Evolutionary conservation across 306 rosid genomes (phyloP), one percentile per base, ranked within the genome.

Genomic region (Echinosophora koreensis): DNA sequence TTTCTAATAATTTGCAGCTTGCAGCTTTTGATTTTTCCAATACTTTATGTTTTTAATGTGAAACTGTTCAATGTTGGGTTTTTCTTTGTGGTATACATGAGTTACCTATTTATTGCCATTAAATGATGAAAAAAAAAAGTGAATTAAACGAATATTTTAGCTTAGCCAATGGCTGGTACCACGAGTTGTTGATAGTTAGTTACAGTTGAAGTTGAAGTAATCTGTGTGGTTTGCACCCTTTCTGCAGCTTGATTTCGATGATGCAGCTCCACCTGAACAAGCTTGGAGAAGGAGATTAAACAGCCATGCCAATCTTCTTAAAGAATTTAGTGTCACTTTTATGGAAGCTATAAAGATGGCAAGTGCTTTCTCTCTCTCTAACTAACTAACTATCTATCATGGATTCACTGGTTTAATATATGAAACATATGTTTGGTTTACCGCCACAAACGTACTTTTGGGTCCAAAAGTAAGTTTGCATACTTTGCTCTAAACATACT

Each of bases 281-380:
- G 99, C 99, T 52, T 95, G 99, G 99, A 92, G 99, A 79, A 95
- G 94, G 84, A 89, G 83, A 85, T 88, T 95, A 82, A 89, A 92
- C 84, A 84, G 97, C 87, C 90, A 90, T 85, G 97, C 97, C 55
- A 95, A 95, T 85, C 82, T 90, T 80, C 97, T 95, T 50, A 95
- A 89, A 88, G 97, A 95, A 80, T 95, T 95, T 80, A 92, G 92
- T 58, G 82, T 95, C 69, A 95, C 99, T 59, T 95, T 95, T 88
- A 72, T 75, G 85, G 99, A 95, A 87, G 99, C 99, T 37, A 83
- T 95, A 37, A 92, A 90, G 83, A 90, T 95, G 99, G 99, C 88
- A 84, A 88, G 90, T 80, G 49, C 22, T 77, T 55, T 74, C 35
- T 39, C 3, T 81, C 61, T 77, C 47, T 81, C 22, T 22, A 22